Base-by-base conservation (phyloP, 306 rosid species). In the Heteromeles arbutifolia region DNA sequence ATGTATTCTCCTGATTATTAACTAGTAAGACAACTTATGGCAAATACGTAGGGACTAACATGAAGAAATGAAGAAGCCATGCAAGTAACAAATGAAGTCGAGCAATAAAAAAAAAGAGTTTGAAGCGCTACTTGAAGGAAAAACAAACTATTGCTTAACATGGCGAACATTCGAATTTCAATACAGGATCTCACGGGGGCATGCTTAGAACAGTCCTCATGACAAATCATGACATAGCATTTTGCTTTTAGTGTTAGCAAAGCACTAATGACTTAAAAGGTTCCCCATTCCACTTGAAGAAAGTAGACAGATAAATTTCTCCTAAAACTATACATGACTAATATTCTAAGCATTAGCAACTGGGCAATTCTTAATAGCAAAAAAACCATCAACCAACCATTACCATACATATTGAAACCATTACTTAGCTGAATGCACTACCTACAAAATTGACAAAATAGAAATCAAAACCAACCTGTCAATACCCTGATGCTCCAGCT, bases 401-500 rank as follows among this genome's bases (percentile, higher is more conserved):
- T 15, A 48, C 54, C 54, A 37, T 3, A 56, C 29, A 19, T 10
- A 54, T n/a, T 17, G 28, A 32, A 22, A 32, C 26, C 14, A 72
- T 41, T 52, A 61, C 34, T 63, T 57, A 39, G 67, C 75, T 8
- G 43, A 79, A 44, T 9, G 54, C 54, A 48, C 54, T 48, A 58
- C 29, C 64, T 44, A 19, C 48, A 29, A 25, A 66, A 45, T 6
- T 10, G 24, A 62, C 43, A 44, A 44, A 45, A 48, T 9, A 66
- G 31, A 87, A 78, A 69, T 65, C 72, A 81, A 31, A 37, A 63
- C 78, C 18, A 32, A 96, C 99, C 99, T 90, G 86, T 90, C 97
- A 54, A 92, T 80, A 9, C 84, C 45, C 0, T 89, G 98, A 74
- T 87, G 97, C 86, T 96, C 97, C 87, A 89, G 84, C 39, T 96